Base-by-base conservation (phyloP, 2,329 filamentous ascomycete species). In the Sporothrix pseudoabietina region DNA sequence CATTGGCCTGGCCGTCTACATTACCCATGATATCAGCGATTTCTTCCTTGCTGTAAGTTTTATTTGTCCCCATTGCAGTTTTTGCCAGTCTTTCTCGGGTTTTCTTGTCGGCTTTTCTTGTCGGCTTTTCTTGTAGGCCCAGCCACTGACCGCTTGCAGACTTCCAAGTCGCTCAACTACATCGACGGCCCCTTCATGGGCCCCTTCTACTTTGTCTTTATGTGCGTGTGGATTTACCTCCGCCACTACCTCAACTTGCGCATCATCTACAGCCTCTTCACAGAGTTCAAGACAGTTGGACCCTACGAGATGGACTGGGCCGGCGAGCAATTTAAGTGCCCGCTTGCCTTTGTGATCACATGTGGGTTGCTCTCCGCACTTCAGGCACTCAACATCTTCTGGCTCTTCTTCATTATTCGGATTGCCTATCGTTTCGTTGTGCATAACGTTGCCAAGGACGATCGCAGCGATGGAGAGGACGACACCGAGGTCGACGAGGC, bases 21-120 rank as follows among this genome's bases (percentile, higher is more conserved):
- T 96, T 75, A 97, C 94, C 10, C 94, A 97, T 82, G 94, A 98
- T 80, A 92, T 98, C 75, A 94, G 91, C 74, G 94, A 98, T 82
- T 97, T 98, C 84, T 98, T 98, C 88, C 87, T 98, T 61, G 94
- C 95, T 52, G 92, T 94, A 88, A 83, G 91, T 83, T 66, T 12
- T 26, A 10, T 32, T 16, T 61, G 44, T 39, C 35, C n/a, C 54
- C 4, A 22, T 26, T 61, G 32, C 32, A 26, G 26, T 26, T 3
- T 6, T 32, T 63, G n/a, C 3, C 35, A 35, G 35, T 30, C 41
- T 44, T 16, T n/a, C n/a, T n/a, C n/a, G n/a, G n/a, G n/a, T n/a
- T n/a, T n/a, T n/a, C n/a, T 35, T 66, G 26, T 26, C 26, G 26
- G 26, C 2, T 26, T 26, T 22, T 1, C 71, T 35, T 66, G 26